A percentile compares a stretch with the other conserved stretches of the same genome.
Evolutionary conservation across 768 basidiomycete genomes (phyloP).

Genomic region (Panus rudis): DNA sequence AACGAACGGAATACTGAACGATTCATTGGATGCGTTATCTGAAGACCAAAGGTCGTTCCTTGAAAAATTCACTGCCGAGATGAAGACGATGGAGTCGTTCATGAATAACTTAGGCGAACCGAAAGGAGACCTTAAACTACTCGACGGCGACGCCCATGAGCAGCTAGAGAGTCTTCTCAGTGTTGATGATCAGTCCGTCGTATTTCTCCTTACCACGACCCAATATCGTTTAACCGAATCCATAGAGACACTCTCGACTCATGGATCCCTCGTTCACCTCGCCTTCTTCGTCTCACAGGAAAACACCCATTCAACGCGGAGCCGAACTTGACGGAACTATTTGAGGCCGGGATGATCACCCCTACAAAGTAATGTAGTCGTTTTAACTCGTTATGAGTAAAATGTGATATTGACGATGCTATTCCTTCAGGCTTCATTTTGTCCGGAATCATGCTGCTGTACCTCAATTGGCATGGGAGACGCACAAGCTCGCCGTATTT

Average conservation of each 20-base stretch:
- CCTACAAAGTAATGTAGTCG: slow-evolving; percentile 8
- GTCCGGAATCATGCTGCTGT: slow-evolving; percentile 54
- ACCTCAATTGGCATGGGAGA: slow-evolving; percentile 34
- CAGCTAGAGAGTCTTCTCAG: slow-evolving; percentile 15
- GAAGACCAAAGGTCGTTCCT: slow-evolving; percentile 3
- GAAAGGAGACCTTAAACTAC: slow-evolving; percentile 7
- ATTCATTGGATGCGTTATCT: slow-evolving; percentile 3
- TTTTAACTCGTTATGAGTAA: neutral
- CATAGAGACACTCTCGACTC: slow-evolving; percentile 26
- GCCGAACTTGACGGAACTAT: slow-evolving; percentile 37
- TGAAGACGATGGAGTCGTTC: slow-evolving; percentile 6
- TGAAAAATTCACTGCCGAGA: slow-evolving; percentile 9
- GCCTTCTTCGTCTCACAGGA: slow-evolving; percentile 45
- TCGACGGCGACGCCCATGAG: slow-evolving; percentile 10
- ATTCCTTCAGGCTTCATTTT: slow-evolving; percentile 9
- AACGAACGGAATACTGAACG: neutral
- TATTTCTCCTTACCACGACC: too few species aligned
- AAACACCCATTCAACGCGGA: slow-evolving; percentile 61
- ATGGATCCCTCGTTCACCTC: slow-evolving; percentile 33
- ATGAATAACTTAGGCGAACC: slow-evolving; percentile 11
- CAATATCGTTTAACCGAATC: neutral
- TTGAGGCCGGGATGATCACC: slow-evolving; percentile 26
- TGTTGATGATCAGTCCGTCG: slow-evolving; percentile 15
- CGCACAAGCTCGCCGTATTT: slow-evolving; percentile 12
- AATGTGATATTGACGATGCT: neutral